phyloP scores from a whole-genome alignment of 2,329 filamentous ascomycete species.

The Cladosporium colombiae region DNA sequence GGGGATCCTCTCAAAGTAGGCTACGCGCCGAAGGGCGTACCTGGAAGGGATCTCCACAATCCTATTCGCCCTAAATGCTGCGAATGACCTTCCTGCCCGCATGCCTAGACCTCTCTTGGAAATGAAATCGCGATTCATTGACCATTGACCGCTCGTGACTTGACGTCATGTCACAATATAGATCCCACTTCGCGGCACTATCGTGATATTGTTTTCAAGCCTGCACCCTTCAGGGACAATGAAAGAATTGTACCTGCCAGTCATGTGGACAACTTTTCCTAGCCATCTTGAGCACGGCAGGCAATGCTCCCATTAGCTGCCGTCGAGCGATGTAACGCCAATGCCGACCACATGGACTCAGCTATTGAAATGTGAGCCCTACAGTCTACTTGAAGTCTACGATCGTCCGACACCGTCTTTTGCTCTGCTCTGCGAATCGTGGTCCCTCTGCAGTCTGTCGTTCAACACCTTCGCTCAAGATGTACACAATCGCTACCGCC shows the following conservation, averaged over 20 bases:
- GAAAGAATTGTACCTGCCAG: background rate
- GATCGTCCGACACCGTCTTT: conserved; percentile 21
- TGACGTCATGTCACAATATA: background rate
- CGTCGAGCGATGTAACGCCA: background rate
- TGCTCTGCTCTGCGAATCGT: conserved; percentile 31
- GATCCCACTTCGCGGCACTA: background rate
- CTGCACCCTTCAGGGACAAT: background rate
- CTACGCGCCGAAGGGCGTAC: background rate
- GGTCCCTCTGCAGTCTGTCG: background rate
- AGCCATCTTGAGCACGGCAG: background rate
- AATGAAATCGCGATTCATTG: background rate
- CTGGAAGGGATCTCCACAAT: background rate
- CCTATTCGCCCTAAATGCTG: background rate
- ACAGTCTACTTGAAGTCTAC: background rate
- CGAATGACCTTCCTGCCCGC: conserved; percentile 3
- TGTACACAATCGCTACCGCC: conserved; percentile 1
- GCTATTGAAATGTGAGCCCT: background rate
- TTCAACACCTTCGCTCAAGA: conserved; percentile 2
- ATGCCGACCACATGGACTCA: background rate
- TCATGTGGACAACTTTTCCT: background rate
- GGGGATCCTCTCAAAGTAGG: background rate
- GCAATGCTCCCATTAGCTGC: background rate
- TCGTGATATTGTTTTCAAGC: background rate
- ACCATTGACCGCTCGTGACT: background rate
- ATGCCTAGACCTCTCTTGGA: conserved; percentile 1